Base-by-base conservation (phyloP, 192 early-diverging fungal genomes). In the Entomortierella parvispora region DNA sequence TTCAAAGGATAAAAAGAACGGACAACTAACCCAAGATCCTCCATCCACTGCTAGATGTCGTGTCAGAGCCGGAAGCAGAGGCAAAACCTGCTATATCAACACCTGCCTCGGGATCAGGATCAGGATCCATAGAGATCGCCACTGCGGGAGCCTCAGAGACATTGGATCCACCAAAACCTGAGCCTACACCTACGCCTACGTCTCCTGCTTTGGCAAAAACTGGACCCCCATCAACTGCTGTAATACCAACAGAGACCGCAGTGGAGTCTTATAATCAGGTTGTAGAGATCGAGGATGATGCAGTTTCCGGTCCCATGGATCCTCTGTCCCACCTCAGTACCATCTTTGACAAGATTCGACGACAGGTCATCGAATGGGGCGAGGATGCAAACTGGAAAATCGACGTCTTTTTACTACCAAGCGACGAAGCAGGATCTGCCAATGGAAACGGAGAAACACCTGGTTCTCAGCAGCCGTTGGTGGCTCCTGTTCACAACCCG, bases 381-480 rank as follows among this genome's bases (percentile, higher is more conserved):
- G 65, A 77, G 33, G 65, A 68, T 58, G 74, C 74, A 10, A 77
- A 77, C 49, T 77, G 74, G 74, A 77, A 77, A 53, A 77, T 77
- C 37, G 74, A 77, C 32, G 74, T 77, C 17, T 77, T 77, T 61
- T 49, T 77, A 34, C 43, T 77, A 17, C 74, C 74, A 10, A 77
- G 63, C 56, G 74, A 77, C 42, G 74, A 77, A 25, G 47, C 46
- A 3, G 31, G 34, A 14, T 50, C 43, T 23, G 4, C 33, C 43
- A 0, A 58, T 40, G 37, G 32, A 29, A 43, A 43, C 22, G n/a
- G n/a, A n/a, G n/a, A n/a, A 42, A 23, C 23, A 10, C 23, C 58
- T 14, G 48, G 54, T 28, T 18, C 22, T 10, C 68, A n/a, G 20
- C 48, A 25, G 4, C 42, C 34, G 18, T 25, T 3, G 5, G 11